These are phyloP conservation scores for Lithospermum erythrorhizon DNA, from an alignment of 257 asterid species.

Conservation along the genomic window DNA sequence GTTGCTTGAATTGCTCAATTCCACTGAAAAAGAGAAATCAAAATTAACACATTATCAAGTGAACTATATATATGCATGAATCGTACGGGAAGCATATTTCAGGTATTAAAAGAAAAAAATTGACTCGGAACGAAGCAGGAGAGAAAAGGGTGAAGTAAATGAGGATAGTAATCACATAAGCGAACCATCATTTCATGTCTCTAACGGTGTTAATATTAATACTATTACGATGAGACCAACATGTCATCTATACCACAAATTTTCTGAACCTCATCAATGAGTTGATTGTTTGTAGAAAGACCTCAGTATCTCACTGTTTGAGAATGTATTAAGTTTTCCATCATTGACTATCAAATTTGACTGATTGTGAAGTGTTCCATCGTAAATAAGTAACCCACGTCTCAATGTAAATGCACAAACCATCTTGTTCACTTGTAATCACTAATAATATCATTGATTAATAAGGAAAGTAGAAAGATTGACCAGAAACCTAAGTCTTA, in stretches of 20 bases:
- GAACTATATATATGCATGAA: background rate
- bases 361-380: background rate
- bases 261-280: background rate
- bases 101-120: background rate
- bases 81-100: background rate
- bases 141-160: background rate
- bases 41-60: background rate
- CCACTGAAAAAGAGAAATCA: conserved; percentile 41
- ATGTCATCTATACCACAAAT: background rate
- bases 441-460: background rate
- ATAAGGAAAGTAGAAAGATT: too few species aligned
- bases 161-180: background rate
- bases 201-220: background rate
- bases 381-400: background rate
- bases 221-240: background rate
- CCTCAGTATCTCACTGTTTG: background rate
- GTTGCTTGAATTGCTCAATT: conserved; percentile 80
- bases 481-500: background rate
- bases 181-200: background rate
- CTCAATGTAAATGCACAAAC: background rate
- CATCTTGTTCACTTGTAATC: background rate
- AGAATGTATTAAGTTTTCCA: background rate
- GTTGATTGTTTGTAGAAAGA: background rate
- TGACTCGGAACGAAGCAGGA: background rate
- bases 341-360: background rate